Evolutionary conservation across 2,329 filamentous ascomycete species (phyloP), one percentile per base, ranked within the genome.

Genomic region (Stylonectria norvegica): DNA sequence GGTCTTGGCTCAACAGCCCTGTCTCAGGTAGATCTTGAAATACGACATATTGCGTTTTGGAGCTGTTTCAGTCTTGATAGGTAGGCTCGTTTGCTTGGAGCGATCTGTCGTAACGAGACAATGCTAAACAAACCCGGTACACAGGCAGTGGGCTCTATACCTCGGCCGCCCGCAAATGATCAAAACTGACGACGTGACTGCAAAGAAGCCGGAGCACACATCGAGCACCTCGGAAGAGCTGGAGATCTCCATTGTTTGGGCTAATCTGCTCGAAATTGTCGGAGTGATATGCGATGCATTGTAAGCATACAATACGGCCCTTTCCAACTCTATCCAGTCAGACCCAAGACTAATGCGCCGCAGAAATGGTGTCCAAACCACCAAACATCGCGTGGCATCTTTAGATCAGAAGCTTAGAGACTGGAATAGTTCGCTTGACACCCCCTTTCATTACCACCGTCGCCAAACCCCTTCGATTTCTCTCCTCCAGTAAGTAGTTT

Each of bases 1-100:
- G 14, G 27, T 14, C 27, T 30, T 15, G 14, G 6, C 14, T 30
- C 27, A 30, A 30, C 27, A 30, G 6, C 6, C 6, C 6, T 30
- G 14, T 10, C 27, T 6, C 27, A 30, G 27, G 8, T 9, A 10
- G 27, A 30, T 15, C 14, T 30, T 6, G 27, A 30, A 15, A 15
- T 30, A 6, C 27, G 27, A 6, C 27, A 30, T 8, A 30, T 30
- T 15, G 27, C 27, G 6, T 30, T 30, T 14, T 30, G 27, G 27
- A 30, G 27, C 27, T 30, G 27, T 15, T 30, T 30, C 27, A 30
- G 27, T 30, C 27, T 30, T 9, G 27, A 30, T 15, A 30, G 27
- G 27, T 30, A 30, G 15, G 8, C 6, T 30, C 12, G 22, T 7
- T 12, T 25, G 12, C 22, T 7, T 7, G 12, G 12, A 25, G 22